Percentiles rank a stretch among this genome's conserved stretches.
Evolutionary conservation across 345 rosid genomes (phyloP).

Genomic region (Lagerstroemia speciosa): DNA sequence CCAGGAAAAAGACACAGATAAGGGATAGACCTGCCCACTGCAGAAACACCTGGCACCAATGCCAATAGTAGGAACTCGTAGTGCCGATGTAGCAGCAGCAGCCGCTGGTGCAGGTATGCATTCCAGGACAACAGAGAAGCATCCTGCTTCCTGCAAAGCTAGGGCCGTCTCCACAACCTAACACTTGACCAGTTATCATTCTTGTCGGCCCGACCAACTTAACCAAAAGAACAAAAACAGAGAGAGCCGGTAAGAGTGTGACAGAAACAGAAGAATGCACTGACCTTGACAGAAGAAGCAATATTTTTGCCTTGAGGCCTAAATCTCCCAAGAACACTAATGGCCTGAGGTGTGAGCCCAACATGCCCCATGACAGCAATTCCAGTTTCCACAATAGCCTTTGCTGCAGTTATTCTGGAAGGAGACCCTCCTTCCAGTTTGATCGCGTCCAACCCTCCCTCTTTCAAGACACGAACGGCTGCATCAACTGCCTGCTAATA

Average conservation of each 20-base stretch:
- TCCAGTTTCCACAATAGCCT: constrained; percentile 84
- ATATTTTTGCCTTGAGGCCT: constrained; percentile 85
- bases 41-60: constrained; percentile 96
- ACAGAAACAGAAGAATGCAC: not conserved
- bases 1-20: not conserved
- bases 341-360: constrained; percentile 93
- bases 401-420: constrained; percentile 75
- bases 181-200: not conserved
- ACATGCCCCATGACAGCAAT: constrained; percentile 96
- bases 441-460: constrained; percentile 92
- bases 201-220: constrained; percentile 7
- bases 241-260: not conserved
- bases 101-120: constrained; percentile 88
- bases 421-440: constrained; percentile 86
- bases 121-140: constrained; percentile 84
- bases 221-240: not conserved
- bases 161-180: constrained; percentile 94
- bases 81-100: constrained; percentile 87
- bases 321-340: constrained; percentile 93
- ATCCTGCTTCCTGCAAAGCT: constrained; percentile 88
- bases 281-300: constrained; percentile 75
- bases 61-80: constrained; percentile 84
- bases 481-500: constrained; percentile 78
- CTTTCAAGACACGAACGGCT: constrained; percentile 69
- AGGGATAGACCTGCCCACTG: constrained; percentile 67